Evolutionary conservation across 2,329 filamentous ascomycete species (phyloP), one percentile per base, ranked within the genome.

Genomic region (Orbilia ellipsospora): DNA sequence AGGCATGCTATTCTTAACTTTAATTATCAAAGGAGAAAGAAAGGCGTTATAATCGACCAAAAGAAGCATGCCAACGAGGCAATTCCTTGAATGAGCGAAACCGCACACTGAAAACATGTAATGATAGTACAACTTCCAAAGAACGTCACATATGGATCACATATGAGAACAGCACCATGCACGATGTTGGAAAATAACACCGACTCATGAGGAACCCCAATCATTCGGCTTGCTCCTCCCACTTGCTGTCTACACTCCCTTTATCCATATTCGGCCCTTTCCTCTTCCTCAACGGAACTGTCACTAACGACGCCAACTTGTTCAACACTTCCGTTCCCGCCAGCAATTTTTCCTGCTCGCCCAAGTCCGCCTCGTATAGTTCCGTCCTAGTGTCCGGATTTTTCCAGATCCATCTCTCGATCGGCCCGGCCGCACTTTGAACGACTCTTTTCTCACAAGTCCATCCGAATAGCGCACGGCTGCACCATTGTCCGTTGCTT

Each of bases 401-500:
- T 15, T 54, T 75, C 72, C 72, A 75, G 36, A 75, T 16, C 72
- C 72, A 75, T 16, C 45, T 66, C 48, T 75, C 72, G 1, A 54
- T 26, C 20, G 64, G 64, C n/a, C 64, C 72, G 18, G 50, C 23
- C 12, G 51, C 45, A 23, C 57, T 45, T 45, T 75, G 72, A 26
- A 75, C 54, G 15, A 75, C 23, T 44, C 18, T 54, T 23, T 69
- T 75, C 6, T 65, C 72, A 48, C 57, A 64, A 48, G 59, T n/a
- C 72, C 72, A 75, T 7, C 64, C 64, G 40, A 69, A 69, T 7
- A 75, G 26, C 40, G 72, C 72, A 56, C 72, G 64, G 44, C 72
- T 75, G 31, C 72, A 69, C 72, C 72, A 75, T 45, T 60, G 28
- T 40, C 72, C 72, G 16, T 75, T 65, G 64, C 64, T 75, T 55